Conservation (phyloP, 2,329 filamentous ascomycete species). For the Cryoendolithus antarcticus region DNA sequence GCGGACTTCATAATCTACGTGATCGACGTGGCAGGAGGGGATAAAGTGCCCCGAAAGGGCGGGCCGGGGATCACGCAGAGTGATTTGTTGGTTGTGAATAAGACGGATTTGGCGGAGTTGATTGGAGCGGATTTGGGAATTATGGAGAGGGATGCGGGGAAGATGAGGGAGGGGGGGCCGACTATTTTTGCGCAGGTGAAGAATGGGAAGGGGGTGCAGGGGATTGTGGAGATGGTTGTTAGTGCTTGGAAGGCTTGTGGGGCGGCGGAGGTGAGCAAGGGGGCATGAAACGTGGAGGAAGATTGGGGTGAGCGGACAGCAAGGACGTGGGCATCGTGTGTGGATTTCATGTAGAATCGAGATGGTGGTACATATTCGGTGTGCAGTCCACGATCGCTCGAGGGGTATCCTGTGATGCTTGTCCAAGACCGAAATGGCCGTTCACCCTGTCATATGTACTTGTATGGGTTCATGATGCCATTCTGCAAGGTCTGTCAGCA, state of each 20-base stretch:
- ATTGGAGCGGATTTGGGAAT: conserved; percentile 82
- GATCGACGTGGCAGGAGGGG: conserved; percentile 89
- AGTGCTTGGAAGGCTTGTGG: conserved; percentile 90
- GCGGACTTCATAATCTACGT: conserved; percentile 98
- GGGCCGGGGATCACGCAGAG: conserved; percentile 95
- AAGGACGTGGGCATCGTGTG: too few species aligned
- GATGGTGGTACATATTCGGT: too few species aligned
- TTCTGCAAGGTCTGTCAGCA: conserved; percentile 45
- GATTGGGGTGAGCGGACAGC: too few species aligned
- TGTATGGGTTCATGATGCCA: conserved; percentile 98
- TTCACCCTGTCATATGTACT: conserved; percentile 51
- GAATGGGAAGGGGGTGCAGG: conserved; percentile 68
- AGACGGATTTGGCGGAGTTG: conserved; percentile 84
- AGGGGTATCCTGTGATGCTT: too few species aligned
- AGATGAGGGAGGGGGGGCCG: conserved; percentile 89
- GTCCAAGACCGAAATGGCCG: too few species aligned
- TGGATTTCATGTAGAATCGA: too few species aligned
- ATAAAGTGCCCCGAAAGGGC: conserved; percentile 93
- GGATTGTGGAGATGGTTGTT: conserved; percentile 77
- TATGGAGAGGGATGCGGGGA: conserved; percentile 88
- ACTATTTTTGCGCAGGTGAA: conserved; percentile 98
- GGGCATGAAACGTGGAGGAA: too few species aligned
- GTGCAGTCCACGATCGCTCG: too few species aligned
- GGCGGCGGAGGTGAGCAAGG: conserved; percentile 34
- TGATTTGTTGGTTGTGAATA: conserved; percentile 88